phyloP scores from a whole-genome alignment of 164 flowering plant species.

The Houttuynia cordata region DNA sequence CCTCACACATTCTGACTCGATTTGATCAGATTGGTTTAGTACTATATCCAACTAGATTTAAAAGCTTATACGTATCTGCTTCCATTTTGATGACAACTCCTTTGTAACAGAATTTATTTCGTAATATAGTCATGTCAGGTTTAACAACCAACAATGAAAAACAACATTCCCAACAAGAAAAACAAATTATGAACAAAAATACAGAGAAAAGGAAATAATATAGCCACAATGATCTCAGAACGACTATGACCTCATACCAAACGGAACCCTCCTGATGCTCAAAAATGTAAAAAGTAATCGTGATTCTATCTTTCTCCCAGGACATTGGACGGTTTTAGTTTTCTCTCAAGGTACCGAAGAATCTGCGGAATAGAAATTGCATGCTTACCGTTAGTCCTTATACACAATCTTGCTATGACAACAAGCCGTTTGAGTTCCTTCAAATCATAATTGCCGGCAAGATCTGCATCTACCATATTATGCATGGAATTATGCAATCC shows the following conservation, averaged over 20 bases:
- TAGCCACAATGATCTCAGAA: too few species aligned
- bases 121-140: too few species aligned
- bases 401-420: constrained; percentile 58
- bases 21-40: too few species aligned
- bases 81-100: too few species aligned
- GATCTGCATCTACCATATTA: constrained; percentile 78
- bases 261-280: neutral
- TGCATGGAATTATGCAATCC: constrained; percentile 32
- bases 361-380: constrained; percentile 36
- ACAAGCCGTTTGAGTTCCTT: constrained; percentile 52
- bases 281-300: neutral
- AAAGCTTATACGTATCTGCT: too few species aligned
- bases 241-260: too few species aligned
- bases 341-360: constrained; percentile 53
- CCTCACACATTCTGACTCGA: too few species aligned
- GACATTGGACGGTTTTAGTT: constrained; percentile 15
- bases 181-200: neutral
- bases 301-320: neutral
- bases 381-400: constrained; percentile 34
- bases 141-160: neutral
- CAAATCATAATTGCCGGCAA: constrained; percentile 47
- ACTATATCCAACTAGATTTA: too few species aligned
- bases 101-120: too few species aligned
- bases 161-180: neutral
- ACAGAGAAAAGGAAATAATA: too few species aligned